Evolutionary conservation across 2,329 filamentous ascomycete genomes (phyloP), one percentile per base, ranked within the genome.

Genomic region (Calonectria hawksworthii): DNA sequence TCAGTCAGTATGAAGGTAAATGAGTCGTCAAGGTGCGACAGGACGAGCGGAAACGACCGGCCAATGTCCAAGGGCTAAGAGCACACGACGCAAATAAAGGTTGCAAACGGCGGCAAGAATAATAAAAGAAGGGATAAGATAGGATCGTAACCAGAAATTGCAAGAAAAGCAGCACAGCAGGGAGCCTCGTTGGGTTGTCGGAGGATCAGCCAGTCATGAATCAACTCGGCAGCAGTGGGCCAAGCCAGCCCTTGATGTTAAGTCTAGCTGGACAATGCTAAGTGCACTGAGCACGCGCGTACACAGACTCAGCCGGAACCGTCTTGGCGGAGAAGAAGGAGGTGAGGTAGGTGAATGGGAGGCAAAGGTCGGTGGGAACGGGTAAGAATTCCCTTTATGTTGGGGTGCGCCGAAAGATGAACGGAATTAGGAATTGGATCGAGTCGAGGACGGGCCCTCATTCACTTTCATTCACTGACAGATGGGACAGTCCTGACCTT

Each of bases 311-410:
- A 54, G 23, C 68, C 34, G 47, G 34, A 70, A 70, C 30, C 30
- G 68, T 51, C 47, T 44, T 41, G 34, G 51, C n/a, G 41, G 56
- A 38, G 41, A 44, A 54, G 32, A 36, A 47, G 36, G 59, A 26
- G 59, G 59, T 54, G 47, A 51, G 13, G 28, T 47, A 36, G 38
- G 38, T 34, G 41, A 50, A 28, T 32, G 52, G 54, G 54, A 36
- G 50, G 47, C 28, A 28, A 41, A 34, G 61, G 38, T 23, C 23
- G 50, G 56, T 36, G 59, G 68, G 38, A 70, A 64, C 61, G 78
- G 79, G 76, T 67, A 73, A 61, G 64, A 75, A 77, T 78, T 75
- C 70, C 74, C 69, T 81, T 80, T 80, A 79, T 80, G 79, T 75
- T 79, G 65, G 76, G 73, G 32, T 59, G 74, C 65, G 69, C 78